Conservation (phyloP, 2,329 filamentous ascomycete genomes). For the Colletotrichum chrysophilum region DNA sequence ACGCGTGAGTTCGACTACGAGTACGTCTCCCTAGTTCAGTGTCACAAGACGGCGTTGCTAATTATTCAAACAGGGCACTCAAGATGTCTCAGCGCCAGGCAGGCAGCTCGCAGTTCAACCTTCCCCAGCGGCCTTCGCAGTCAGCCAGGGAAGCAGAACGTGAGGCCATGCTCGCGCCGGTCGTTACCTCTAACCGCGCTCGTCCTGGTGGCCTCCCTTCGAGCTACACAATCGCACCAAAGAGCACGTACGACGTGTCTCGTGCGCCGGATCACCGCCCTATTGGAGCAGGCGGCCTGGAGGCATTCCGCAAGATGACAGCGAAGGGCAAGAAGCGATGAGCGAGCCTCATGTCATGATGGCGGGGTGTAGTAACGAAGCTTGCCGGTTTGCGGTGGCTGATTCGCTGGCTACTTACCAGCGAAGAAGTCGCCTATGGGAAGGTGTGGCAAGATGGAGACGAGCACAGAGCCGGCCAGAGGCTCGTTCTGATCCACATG, state of each 20-base stretch:
- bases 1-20: conserved; percentile 68
- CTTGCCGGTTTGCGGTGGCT: not conserved
- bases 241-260: conserved; percentile 64
- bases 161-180: conserved; percentile 63
- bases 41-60: not conserved
- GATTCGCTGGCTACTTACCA: not conserved
- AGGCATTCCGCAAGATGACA: conserved; percentile 71
- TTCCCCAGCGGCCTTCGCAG: conserved; percentile 53
- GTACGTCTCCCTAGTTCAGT: conserved; percentile 39
- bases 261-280: conserved; percentile 60
- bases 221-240: conserved; percentile 65
- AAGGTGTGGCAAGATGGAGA: not conserved
- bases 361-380: not conserved
- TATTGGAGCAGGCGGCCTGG: conserved; percentile 66
- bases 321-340: conserved; percentile 63
- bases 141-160: conserved; percentile 56
- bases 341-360: not conserved
- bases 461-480: not conserved
- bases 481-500: not conserved
- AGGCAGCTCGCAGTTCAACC: conserved; percentile 52
- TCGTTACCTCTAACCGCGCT: conserved; percentile 60
- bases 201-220: conserved; percentile 58
- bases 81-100: conserved; percentile 54
- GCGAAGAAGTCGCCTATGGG: not conserved
- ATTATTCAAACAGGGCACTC: conserved; percentile 48